These are phyloP conservation scores for Kwoniella botswanensis DNA, from an alignment of 768 basidiomycete species.

Conservation along the genomic window DNA sequence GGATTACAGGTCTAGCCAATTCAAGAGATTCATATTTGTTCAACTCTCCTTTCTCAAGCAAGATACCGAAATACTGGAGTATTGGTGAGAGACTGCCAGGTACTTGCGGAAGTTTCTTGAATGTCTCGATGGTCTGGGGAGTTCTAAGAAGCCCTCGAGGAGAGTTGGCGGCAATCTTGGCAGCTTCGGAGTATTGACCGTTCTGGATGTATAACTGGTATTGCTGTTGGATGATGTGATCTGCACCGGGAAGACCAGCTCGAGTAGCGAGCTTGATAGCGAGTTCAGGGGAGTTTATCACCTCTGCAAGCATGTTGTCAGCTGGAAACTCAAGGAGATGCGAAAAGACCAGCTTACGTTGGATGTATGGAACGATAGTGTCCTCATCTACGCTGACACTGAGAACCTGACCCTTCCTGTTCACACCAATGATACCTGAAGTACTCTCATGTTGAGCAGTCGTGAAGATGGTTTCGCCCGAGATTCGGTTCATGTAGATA, in stretches of 20 bases:
- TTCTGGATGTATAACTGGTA: slow-evolving; percentile 88
- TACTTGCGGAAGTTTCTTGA: slow-evolving; percentile 91
- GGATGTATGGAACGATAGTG: slow-evolving; percentile 92
- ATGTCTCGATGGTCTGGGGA: slow-evolving; percentile 91
- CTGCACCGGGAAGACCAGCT: slow-evolving; percentile 94
- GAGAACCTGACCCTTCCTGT: slow-evolving; percentile 98
- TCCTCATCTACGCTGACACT: slow-evolving; percentile 96
- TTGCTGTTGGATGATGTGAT: slow-evolving; percentile 92
- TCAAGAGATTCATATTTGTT: slow-evolving; percentile 96
- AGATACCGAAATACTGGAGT: slow-evolving; percentile 95
- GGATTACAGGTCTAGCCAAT: slow-evolving; percentile 90
- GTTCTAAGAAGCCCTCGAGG: slow-evolving; percentile 95
- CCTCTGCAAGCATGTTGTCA: slow-evolving; percentile 58
- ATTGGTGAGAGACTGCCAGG: slow-evolving; percentile 92
- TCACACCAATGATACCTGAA: slow-evolving; percentile 97
- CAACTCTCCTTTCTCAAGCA: slow-evolving; percentile 97
- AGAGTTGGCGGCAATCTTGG: slow-evolving; percentile 96
- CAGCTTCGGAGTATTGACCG: slow-evolving; percentile 90
- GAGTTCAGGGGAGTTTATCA: slow-evolving; percentile 94
- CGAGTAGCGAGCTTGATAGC: slow-evolving; percentile 97
- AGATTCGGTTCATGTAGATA: slow-evolving; percentile 99
- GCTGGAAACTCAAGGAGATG: too few species aligned
- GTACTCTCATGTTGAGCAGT: slow-evolving; percentile 94
- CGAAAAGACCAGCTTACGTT: slow-evolving; percentile 67
- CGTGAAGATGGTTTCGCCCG: slow-evolving; percentile 98